Base-by-base conservation (phyloP, 352 stramenopile species). In the Phytopythium helicoides region DNA sequence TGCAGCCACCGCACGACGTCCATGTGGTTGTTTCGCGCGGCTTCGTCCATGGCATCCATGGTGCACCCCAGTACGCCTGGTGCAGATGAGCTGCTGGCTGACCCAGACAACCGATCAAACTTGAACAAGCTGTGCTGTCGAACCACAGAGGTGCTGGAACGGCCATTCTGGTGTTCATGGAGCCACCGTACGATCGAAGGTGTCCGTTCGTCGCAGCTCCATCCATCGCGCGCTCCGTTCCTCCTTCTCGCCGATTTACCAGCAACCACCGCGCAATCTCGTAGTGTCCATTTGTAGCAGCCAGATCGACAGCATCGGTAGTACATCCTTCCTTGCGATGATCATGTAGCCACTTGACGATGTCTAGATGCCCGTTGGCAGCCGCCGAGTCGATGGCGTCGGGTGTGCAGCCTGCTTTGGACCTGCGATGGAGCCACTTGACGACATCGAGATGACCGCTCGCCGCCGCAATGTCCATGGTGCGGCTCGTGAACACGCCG, bases 331-430 rank as follows among this genome's bases (percentile, higher is more conserved):
- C 58, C 21, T 47, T 16, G 21, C 54, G 45, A 44, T 68, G 55
- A 4, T 47, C 19, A 31, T 68, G 64, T 6, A 76, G 61, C 66
- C 60, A 73, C 22, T 62, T 62, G 15, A 77, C 60, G 1, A 80
- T 33, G 6, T 76, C 53, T 9, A 81, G 6, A 37, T 76, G 49
- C 2, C 65, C 68, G 9, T 66, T 68, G n/a, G 64, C 68, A 0
- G 68, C 73, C 2, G 73, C 71, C 6, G 66, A 40, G 6, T 73
- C 68, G 68, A 85, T 81, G 0, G 70, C 68, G 9, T 66, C 36
- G 22, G 60, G 55, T 2, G 55, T 62, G 12, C 64, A 62, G 3
- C 54, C 55, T 0, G 46, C 41, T 16, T 79, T 61, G 8, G 54
- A 54, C 1, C 54, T 66, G 6, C 55, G 54, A 54, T 68, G 64